These are phyloP conservation scores for Gaeumannomyces tritici DNA, from an alignment of 2,329 filamentous ascomycete genomes.

Conservation along the genomic window DNA sequence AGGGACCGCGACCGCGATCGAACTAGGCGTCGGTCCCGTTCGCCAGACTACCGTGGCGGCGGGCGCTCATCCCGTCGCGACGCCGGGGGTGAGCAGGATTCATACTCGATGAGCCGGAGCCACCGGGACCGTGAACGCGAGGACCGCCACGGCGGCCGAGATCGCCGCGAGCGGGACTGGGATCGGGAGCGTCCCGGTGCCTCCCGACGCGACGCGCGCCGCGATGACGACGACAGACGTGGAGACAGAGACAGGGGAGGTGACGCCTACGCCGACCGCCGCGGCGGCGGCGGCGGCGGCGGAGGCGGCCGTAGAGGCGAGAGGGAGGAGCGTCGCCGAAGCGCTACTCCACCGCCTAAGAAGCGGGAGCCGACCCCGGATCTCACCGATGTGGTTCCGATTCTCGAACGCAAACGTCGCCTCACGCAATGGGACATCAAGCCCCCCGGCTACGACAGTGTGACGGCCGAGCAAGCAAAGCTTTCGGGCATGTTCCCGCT, in stretches of 20 bases:
- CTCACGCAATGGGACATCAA: slow-evolving; percentile 99
- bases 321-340: slow-evolving; percentile 57
- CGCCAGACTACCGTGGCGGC: slow-evolving; percentile 63
- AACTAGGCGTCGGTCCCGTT: slow-evolving; percentile 73
- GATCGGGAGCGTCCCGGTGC: slow-evolving; percentile 30
- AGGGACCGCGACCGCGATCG: slow-evolving; percentile 19
- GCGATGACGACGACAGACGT: slow-evolving; percentile 56
- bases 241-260: slow-evolving; percentile 48
- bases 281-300: no score
- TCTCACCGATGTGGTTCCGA: slow-evolving; percentile 72
- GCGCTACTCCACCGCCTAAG: slow-evolving; percentile 71
- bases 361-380: slow-evolving; percentile 95
- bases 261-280: slow-evolving; percentile 27
- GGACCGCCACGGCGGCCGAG: slow-evolving; percentile 67
- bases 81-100: slow-evolving; percentile 59
- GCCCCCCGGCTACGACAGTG: slow-evolving; percentile 93
- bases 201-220: slow-evolving; percentile 47
- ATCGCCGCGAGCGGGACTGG: slow-evolving; percentile 53
- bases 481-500: slow-evolving; percentile 98
- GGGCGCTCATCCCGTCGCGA: slow-evolving; percentile 60
- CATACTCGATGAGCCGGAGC: slow-evolving; percentile 86
- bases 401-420: slow-evolving; percentile 80
- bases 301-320: slow-evolving; percentile 30
- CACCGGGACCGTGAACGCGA: slow-evolving; percentile 91
- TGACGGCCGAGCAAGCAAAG: slow-evolving; percentile 97